Percentiles rank a stretch among this genome's conserved stretches.
These are phyloP conservation scores for Globisporangium irregulare DNA, from an alignment of 352 stramenopile genomes.

Conservation along the genomic window DNA sequence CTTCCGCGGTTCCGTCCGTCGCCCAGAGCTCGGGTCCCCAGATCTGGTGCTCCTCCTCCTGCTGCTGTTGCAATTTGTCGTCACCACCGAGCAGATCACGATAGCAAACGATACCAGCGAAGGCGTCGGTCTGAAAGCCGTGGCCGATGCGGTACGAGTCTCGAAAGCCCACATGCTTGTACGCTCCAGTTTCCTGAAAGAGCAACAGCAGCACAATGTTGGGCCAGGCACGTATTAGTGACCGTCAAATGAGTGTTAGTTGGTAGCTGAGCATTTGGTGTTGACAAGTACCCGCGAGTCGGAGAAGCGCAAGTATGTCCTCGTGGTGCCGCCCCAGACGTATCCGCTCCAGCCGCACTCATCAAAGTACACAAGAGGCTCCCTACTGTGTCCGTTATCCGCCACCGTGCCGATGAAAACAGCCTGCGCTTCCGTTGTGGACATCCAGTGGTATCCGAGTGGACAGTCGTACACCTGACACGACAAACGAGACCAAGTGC, in stretches of 20 bases:
- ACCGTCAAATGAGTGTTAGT: not conserved
- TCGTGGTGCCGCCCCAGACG: constrained; percentile 52
- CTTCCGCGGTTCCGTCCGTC: constrained; percentile 70
- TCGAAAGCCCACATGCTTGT: constrained; percentile 77
- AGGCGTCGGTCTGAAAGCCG: constrained; percentile 43
- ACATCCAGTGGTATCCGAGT: constrained; percentile 76
- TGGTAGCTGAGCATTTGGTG: not conserved
- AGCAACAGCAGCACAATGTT: constrained; percentile 1
- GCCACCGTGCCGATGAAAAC: constrained; percentile 40
- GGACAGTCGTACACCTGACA: constrained; percentile 85
- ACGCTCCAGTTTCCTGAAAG: constrained; percentile 57
- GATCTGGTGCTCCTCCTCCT: constrained; percentile 4
- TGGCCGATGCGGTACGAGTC: constrained; percentile 64
- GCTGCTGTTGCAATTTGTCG: not conserved
- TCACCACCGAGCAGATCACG: constrained; percentile 14
- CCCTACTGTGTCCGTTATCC: constrained; percentile 21
- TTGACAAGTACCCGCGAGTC: constrained; percentile 53
- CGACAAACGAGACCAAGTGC: not conserved
- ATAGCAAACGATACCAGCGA: constrained; percentile 83
- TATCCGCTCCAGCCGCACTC: constrained; percentile 87
- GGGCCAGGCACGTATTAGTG: not conserved
- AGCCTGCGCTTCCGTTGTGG: constrained; percentile 56
- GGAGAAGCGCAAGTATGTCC: constrained; percentile 81
- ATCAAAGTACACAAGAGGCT: constrained; percentile 71
- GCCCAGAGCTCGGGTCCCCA: constrained; percentile 71